Conservation (phyloP, 345 rosid species). For the Melaleuca alternifolia region DNA sequence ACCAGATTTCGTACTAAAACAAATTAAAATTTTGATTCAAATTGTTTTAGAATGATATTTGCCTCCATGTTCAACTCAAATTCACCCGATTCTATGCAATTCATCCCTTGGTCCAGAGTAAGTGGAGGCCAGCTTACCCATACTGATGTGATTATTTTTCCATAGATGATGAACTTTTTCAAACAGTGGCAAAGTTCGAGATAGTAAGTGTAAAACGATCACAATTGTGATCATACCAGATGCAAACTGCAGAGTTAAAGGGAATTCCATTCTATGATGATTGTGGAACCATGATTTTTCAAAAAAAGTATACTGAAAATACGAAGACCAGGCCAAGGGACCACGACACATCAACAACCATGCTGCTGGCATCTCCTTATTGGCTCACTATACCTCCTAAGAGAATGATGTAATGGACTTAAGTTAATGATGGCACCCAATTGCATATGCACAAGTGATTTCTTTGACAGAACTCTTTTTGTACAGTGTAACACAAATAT, state of each 20-base stretch:
- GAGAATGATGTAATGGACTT: not conserved
- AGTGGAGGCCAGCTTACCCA: not conserved
- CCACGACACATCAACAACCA: not conserved
- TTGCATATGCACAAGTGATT: not conserved
- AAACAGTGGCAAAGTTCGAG: not conserved
- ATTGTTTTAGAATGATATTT: not conserved
- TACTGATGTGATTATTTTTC: not conserved
- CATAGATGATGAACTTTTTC: not conserved
- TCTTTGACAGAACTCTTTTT: not conserved
- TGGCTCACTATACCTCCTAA: not conserved
- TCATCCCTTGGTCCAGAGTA: not conserved
- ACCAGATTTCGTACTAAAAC: not conserved
- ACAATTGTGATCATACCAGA: not conserved
- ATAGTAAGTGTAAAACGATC: not conserved
- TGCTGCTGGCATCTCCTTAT: not conserved
- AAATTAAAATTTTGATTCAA: not conserved
- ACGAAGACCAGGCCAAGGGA: not conserved
- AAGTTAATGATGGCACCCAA: not conserved
- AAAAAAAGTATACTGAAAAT: not conserved
- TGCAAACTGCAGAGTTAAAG: not conserved
- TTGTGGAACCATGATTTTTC: not conserved
- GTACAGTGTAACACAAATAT: not conserved
- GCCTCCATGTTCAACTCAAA: not conserved
- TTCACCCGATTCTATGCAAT: not conserved
- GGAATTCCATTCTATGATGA: not conserved